Evolutionary conservation across 2,329 filamentous ascomycete species (phyloP).

Genomic region (Achaetomium macrosporum): DNA sequence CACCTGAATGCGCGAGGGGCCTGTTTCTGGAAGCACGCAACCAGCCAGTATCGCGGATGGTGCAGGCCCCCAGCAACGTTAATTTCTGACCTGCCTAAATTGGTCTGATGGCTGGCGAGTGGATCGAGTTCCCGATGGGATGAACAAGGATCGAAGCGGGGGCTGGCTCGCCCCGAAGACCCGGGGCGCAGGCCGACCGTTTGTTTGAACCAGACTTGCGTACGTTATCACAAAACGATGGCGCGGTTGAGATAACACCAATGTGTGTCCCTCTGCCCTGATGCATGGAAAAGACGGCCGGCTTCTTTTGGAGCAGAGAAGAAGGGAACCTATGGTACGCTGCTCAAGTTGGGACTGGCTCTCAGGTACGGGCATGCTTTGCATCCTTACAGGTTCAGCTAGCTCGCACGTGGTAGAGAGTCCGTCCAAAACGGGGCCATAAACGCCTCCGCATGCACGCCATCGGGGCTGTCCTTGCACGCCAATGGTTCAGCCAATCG

Average conservation of each 20-base stretch:
- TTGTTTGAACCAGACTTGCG: background rate
- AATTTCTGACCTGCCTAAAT: conserved; percentile 29
- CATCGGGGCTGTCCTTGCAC: conserved; percentile 12
- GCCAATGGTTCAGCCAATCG: conserved; percentile 20
- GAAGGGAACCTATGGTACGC: too few relatives aligned
- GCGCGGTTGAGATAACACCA: conserved; percentile 16
- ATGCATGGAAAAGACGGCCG: too few relatives aligned
- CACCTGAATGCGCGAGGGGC: conserved; percentile 14
- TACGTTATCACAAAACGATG: conserved; percentile 7
- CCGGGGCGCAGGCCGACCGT: conserved; percentile 18
- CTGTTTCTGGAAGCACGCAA: conserved; percentile 18
- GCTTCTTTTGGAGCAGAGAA: background rate
- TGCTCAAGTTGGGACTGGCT: too few relatives aligned
- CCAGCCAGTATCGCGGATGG: conserved; percentile 22
- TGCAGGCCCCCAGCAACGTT: conserved; percentile 23
- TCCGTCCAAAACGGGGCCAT: too few relatives aligned
- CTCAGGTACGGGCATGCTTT: too few relatives aligned
- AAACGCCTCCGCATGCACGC: conserved; percentile 9
- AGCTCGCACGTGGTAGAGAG: too few relatives aligned
- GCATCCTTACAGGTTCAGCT: too few relatives aligned
- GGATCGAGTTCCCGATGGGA: conserved; percentile 19
- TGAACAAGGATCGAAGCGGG: conserved; percentile 24
- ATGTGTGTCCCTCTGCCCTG: too few relatives aligned
- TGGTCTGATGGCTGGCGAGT: conserved; percentile 25
- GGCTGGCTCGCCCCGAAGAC: conserved; percentile 15